phyloP scores from a whole-genome alignment of 805 yeast species.

The Blastobotrys muscicola region DNA sequence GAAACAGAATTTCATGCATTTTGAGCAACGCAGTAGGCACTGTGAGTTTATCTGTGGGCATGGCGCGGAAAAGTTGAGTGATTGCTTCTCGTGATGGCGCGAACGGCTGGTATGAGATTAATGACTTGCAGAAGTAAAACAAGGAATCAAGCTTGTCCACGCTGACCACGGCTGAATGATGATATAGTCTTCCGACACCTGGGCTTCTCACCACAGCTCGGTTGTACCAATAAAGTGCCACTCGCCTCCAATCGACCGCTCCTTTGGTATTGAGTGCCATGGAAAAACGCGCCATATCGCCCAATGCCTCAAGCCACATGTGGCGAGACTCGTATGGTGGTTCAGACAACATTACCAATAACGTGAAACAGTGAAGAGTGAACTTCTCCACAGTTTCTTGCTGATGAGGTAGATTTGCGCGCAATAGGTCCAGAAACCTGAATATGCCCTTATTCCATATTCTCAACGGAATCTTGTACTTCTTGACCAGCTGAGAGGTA shows the following conservation, averaged over 20 bases:
- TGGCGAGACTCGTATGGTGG: conserved; percentile 19
- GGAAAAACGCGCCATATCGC: conserved; percentile 81
- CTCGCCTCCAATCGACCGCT: conserved; percentile 75
- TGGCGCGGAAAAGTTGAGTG: conserved; percentile 12
- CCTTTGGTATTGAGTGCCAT: conserved; percentile 73
- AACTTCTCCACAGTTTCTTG: conserved; percentile 15
- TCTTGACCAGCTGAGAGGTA: conserved; percentile 14
- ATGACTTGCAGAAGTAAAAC: conserved; percentile 19
- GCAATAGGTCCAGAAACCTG: conserved; percentile 16
- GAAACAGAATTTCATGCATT: conserved; percentile 12
- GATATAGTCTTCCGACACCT: conserved; percentile 79
- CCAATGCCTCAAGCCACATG: conserved; percentile 75
- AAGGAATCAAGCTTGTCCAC: conserved; percentile 39
- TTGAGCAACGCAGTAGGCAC: conserved; percentile 9
- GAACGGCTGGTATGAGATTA: conserved; percentile 14
- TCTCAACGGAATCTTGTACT: conserved; percentile 17
- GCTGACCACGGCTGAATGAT: conserved; percentile 82
- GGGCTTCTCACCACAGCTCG: conserved; percentile 63
- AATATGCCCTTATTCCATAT: conserved; percentile 21
- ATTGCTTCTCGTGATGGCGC: conserved; percentile 14
- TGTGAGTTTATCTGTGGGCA: conserved; percentile 7
- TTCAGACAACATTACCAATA: conserved; percentile 18
- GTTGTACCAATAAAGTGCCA: conserved; percentile 78
- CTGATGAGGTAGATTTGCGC: conserved; percentile 11
- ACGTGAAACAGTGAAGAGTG: conserved; percentile 14